Base-by-base conservation (phyloP, 768 basidiomycete species). In the Rhodotorula taiwanensis region DNA sequence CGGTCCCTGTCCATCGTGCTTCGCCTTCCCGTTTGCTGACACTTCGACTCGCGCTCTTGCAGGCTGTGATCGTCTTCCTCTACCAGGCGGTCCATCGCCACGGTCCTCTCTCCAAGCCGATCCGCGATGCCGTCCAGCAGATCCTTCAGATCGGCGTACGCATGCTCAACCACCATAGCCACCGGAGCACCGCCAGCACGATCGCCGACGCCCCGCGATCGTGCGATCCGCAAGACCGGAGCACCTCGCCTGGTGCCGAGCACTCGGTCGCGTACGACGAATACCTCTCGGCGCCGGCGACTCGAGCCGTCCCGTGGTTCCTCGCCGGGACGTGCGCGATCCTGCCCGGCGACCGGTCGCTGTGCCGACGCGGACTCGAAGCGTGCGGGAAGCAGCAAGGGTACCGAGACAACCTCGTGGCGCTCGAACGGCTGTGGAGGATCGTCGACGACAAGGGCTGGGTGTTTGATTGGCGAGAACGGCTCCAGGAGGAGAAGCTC, bases 281-380 rank as follows among this genome's bases (percentile, higher is more conserved):
- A 21, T 63, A 60, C 50, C 50, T 56, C 51, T 56, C 30, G 28
- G 45, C 62, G 11, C 49, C 58, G 25, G 44, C 58, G 23, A 50
- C 41, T 14, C 64, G 64, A 41, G 62, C 57, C n/a, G 58, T 55
- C 1, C 67, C 67, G 15, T 68, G 58, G 58, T 64, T 64, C 67
- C 59, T 68, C 49, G 67, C 67, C 23, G 67, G 62, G 23, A 64
- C 67, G 16, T 55, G 57, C 52, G 50, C 67, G 13, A 28, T 33
- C 28, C n/a, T 33, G 2, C 41, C 58, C 1, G 9, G 9, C 4
- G 67, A 68, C 41, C 58, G 67, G 8, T 59, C 52, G 6, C 30
- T 55, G 39, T 68, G 67, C 42, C 44, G 39, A 15, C 52, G 57
- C 33, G 67, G 62, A 15, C 21, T 68, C 30, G 41, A 41, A 13